These are phyloP conservation scores for Centella asiatica DNA, from an alignment of 129 eudicot genomes.

Conservation along the genomic window DNA sequence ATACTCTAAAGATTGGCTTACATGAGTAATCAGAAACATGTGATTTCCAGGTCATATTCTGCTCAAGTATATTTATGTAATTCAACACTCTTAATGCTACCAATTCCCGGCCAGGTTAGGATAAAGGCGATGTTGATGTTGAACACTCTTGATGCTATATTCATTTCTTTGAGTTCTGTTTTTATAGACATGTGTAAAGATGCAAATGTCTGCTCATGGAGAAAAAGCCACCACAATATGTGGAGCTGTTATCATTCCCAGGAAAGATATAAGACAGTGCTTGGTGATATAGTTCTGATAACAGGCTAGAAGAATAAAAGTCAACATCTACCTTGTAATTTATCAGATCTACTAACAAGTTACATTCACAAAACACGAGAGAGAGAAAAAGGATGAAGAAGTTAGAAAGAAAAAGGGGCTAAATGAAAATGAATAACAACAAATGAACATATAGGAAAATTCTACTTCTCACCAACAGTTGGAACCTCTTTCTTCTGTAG, in stretches of 20 bases:
- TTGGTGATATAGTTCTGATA: conserved; percentile 4
- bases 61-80: background rate
- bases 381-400: background rate
- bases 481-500: conserved; percentile 33
- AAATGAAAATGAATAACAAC: conserved; percentile 17
- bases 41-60: background rate
- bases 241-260: conserved; percentile 9
- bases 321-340: conserved; percentile 22
- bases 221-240: background rate
- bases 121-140: no score
- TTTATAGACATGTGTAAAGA: background rate
- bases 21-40: background rate
- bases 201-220: background rate
- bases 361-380: conserved; percentile 1
- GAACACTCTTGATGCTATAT: background rate
- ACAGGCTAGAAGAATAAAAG: conserved; percentile 6
- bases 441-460: conserved; percentile 1
- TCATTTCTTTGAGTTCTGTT: background rate
- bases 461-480: conserved; percentile 11
- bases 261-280: background rate
- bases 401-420: background rate
- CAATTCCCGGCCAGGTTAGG: no score
- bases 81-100: no score
- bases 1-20: background rate
- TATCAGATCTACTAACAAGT: conserved; percentile 18